Evolutionary conservation across 768 basidiomycete genomes (phyloP), one percentile per base, ranked within the genome.

Genomic region (Boletus pseudo-olivaceus): DNA sequence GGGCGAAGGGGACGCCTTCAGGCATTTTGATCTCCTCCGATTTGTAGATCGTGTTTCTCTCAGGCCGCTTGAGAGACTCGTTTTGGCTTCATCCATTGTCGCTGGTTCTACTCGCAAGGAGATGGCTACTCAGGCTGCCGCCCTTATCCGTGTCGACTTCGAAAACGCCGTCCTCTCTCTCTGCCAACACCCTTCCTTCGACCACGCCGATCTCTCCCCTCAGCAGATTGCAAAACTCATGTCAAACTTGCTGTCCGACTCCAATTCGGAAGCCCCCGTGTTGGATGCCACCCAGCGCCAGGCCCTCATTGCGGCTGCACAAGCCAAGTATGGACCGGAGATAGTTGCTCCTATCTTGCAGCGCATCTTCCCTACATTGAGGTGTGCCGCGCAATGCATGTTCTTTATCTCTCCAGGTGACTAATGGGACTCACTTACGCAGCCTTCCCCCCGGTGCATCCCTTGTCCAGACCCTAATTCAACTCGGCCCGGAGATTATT

Each of bases 11-110:
- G 88, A 92, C 57, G 75, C 84, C 49, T 91, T 93, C 69, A 82
- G 88, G 53, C 79, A 85, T 63, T 93, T 94, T 63, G 90, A 93
- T 78, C 79, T 95, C 47, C 73, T 82, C 55, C 83, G 89, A 74
- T 93, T 93, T 64, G 80, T 82, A 56, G 89, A 93, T 76, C 84
- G 91, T 55, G 76, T 92, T 38, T 88, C 88, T 48, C 78, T 94
- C 42, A 82, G 85, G 42, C 82, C 92, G 19, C 80, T 93, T 52
- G 92, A 93, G 72, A 80, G 83, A 47, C 75, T 94, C 53, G 81
- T 94, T 34, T 78, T 93, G 23, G 84, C 85, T 32, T 82, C 89
- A 20, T 83, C 90, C 47, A 81, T 93, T 57, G 77, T 87, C 54
- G 82, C 85, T 35, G 77, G 82, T 47, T 78, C 84, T 35, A 75